Conservation (phyloP, 768 basidiomycete species). For the Phanerochaete carnosa region DNA sequence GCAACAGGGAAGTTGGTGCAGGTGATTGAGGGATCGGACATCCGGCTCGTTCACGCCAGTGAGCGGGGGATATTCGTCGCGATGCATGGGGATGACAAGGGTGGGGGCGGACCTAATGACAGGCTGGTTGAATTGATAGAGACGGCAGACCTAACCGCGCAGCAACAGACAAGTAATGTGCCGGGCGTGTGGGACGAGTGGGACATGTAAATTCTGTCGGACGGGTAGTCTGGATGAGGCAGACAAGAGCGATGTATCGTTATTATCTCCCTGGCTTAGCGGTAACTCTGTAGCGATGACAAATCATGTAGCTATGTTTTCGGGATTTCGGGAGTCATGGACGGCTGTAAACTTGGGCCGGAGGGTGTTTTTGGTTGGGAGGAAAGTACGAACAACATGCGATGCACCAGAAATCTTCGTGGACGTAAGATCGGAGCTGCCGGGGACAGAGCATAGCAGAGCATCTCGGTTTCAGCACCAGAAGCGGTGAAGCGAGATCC, state of each 20-base stretch:
- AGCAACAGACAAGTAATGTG: constrained; percentile 27
- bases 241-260: neutral
- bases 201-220: constrained; percentile 47
- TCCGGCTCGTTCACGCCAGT: constrained; percentile 58
- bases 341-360: no score
- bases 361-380: no score
- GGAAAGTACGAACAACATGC: no score
- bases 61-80: constrained; percentile 54
- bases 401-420: neutral
- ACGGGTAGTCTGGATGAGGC: neutral
- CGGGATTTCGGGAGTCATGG: neutral
- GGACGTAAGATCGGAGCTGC: neutral
- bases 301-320: neutral
- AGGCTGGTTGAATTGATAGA: constrained; percentile 66
- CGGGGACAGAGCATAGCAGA: no score
- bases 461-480: no score
- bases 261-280: neutral
- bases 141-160: constrained; percentile 53
- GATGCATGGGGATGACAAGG: constrained; percentile 55
- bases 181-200: constrained; percentile 68
- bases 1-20: constrained; percentile 70
- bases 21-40: constrained; percentile 72
- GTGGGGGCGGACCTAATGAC: constrained; percentile 29
- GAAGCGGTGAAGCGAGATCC: no score
- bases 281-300: neutral